A percentile compares a stretch with the other conserved stretches of the same genome.
These are phyloP conservation scores for Coniosporium tulheliwenetii DNA, from an alignment of 2,329 filamentous ascomycete genomes.

Conservation along the genomic window DNA sequence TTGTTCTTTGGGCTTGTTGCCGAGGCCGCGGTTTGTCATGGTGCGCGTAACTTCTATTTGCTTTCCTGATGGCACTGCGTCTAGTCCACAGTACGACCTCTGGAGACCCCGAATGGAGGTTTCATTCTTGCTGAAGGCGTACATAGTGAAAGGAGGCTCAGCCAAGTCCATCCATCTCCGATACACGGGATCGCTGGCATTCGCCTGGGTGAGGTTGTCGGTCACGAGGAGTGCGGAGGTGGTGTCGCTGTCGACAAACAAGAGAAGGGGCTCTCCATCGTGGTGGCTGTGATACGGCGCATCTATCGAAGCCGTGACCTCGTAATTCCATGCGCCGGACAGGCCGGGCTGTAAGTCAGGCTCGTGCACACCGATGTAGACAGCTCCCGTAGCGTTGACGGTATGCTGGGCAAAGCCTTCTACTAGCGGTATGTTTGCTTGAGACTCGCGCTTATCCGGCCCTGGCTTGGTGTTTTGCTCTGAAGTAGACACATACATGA, in stretches of 20 bases:
- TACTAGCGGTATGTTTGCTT: slow-evolving; percentile 37
- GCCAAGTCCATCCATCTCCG: slow-evolving; percentile 40
- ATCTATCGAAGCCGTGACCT: slow-evolving; percentile 72
- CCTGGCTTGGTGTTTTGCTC: slow-evolving; percentile 49
- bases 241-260: slow-evolving; percentile 75
- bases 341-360: slow-evolving; percentile 42
- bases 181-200: slow-evolving; percentile 31
- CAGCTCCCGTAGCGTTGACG: slow-evolving; percentile 44
- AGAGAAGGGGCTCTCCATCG: slow-evolving; percentile 39
- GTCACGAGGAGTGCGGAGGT: slow-evolving; percentile 66
- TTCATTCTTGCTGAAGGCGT: slow-evolving; percentile 49
- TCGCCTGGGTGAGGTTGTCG: slow-evolving; percentile 46
- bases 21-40: slow-evolving; percentile 54
- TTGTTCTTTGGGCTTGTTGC: slow-evolving; percentile 64
- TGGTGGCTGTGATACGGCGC: slow-evolving; percentile 56
- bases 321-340: slow-evolving; percentile 57
- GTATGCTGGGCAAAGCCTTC: slow-evolving; percentile 56
- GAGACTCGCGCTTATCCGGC: slow-evolving; percentile 32
- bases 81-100: slow-evolving; percentile 70
- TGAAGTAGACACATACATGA: slow-evolving; percentile 59
- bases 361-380: slow-evolving; percentile 66
- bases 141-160: slow-evolving; percentile 54
- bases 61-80: slow-evolving; percentile 10
- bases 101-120: slow-evolving; percentile 51
- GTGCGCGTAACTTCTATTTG: slow-evolving; percentile 24